Conservation (phyloP, 1,139 yeast genomes). For the Sugiyamaella sp. region DNA sequence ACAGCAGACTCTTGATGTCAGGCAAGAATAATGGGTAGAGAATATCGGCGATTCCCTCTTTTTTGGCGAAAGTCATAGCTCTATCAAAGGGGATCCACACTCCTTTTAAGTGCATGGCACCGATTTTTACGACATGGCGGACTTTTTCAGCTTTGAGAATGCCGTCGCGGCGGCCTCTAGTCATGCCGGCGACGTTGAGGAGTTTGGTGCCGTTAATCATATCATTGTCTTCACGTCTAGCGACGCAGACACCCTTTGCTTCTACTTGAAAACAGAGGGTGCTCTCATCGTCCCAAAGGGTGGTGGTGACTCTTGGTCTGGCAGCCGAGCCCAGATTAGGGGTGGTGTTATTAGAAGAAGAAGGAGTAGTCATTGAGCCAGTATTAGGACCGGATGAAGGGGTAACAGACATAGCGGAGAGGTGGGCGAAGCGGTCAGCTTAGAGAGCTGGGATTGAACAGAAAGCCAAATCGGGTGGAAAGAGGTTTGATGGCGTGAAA, state of each 20-base stretch:
- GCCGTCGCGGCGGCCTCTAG: conserved; percentile 95
- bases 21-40: conserved; percentile 85
- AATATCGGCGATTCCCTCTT: conserved; percentile 78
- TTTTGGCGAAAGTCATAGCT: conserved; percentile 82
- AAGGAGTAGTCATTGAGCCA: conserved; percentile 16
- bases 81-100: conserved; percentile 97
- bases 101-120: conserved; percentile 93
- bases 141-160: conserved; percentile 82
- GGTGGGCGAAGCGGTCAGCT: neutral
- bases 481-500: neutral
- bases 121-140: conserved; percentile 88
- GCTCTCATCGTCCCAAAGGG: conserved; percentile 95
- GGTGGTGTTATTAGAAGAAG: conserved; percentile 5
- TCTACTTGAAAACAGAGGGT: conserved; percentile 93
- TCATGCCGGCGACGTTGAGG: conserved; percentile 87
- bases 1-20: conserved; percentile 58
- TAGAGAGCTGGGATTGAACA: neutral
- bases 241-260: conserved; percentile 84
- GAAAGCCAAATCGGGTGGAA: neutral
- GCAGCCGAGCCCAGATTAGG: conserved; percentile 16
- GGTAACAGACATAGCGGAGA: conserved; percentile 6
- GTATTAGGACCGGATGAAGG: conserved; percentile 4
- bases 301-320: conserved; percentile 79
- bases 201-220: conserved; percentile 94
- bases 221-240: conserved; percentile 84